Evolutionary conservation across 345 rosid species (phyloP).

Genomic region (Balakata baccata): DNA sequence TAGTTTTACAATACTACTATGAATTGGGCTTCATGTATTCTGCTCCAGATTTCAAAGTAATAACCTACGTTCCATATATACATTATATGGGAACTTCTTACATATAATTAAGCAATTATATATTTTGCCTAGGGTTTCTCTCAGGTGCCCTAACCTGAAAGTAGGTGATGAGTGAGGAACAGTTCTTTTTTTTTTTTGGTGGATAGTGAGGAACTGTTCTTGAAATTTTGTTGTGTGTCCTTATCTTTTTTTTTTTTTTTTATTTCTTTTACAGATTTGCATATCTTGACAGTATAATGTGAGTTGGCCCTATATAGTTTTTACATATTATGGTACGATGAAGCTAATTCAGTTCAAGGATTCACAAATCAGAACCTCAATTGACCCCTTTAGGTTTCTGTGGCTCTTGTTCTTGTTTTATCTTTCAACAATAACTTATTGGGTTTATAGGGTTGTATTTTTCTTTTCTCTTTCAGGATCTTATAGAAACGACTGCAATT

Average conservation of each 20-base stretch:
- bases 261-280: background rate
- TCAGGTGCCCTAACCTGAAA: background rate
- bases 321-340: background rate
- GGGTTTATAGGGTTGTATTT: background rate
- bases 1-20: constrained; percentile 5
- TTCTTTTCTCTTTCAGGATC: background rate
- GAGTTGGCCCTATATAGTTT: too few relatives aligned
- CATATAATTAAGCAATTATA: background rate
- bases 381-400: background rate
- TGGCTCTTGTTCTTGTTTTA: background rate
- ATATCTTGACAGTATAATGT: background rate
- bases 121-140: constrained; percentile 2
- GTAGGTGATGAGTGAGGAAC: background rate
- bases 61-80: background rate
- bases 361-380: background rate
- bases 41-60: background rate
- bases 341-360: background rate
- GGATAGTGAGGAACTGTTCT: background rate
- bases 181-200: background rate
- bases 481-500: background rate
- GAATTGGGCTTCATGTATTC: background rate
- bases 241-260: background rate
- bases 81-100: background rate
- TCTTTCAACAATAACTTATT: background rate
- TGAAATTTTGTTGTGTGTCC: background rate